Evolutionary conservation across 441 rosid genomes (phyloP), one percentile per base, ranked within the genome.

Genomic region (Arabidopsis hybrid): DNA sequence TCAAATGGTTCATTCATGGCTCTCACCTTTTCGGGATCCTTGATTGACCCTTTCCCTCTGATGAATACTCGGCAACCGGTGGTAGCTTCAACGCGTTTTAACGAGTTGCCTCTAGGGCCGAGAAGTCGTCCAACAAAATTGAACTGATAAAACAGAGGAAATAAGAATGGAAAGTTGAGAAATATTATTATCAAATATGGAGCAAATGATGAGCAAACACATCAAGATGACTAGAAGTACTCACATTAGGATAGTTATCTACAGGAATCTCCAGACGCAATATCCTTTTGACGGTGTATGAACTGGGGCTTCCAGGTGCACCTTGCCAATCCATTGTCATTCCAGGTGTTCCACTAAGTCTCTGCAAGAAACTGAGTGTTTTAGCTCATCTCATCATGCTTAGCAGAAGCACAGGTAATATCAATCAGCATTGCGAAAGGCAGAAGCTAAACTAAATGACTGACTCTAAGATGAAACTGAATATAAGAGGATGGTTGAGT

Each of bases 301-400:
- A 90, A 72, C 95, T 91, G 53, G 98, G 98, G 77, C 98, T 94
- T 55, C 97, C 92, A 3, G 97, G 96, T 38, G 96, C 97, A 65
- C 95, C 86, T 89, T 90, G 97, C 98, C 98, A 94, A 70, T 94
- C 99, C 97, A 94, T 94, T 26, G 93, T 90, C 98, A 94, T 91
- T 71, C 96, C 98, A 67, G 86, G 92, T 16, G 89, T 88, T 61
- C 96, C 93, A 77, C 95, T 81, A 75, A 90, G 76, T 79, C 97
- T 87, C 99, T 94, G 88, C 56, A 55, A 29, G 7, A 56, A 42
- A 67, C 4, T 1, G 1, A 55, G 11, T 61, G 61, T 21, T 40
- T 72, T 63, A 73, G 78, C 60, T 45, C 1, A 51, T 65, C 53
- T 16, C 73, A 59, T 36, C 13, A 21, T 32, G 56, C 34, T 49